A percentile compares a stretch with the other conserved stretches of the same genome.
Conservation (phyloP, 2,329 filamentous ascomycete species). For the Aspergillus piperis region DNA sequence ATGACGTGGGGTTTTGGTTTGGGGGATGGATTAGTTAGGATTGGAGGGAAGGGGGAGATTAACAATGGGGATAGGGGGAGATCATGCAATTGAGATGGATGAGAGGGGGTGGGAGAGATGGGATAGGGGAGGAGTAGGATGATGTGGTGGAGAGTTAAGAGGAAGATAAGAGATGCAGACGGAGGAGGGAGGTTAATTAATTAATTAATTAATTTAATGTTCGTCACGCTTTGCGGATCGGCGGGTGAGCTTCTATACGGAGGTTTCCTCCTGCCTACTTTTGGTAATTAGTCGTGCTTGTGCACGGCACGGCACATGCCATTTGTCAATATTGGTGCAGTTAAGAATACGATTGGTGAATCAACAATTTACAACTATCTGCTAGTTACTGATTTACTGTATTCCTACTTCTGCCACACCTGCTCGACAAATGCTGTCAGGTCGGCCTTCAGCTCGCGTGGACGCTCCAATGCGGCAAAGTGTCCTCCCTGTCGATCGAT, state of each 20-base stretch:
- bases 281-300: too few relatives aligned
- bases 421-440: constrained; percentile 40
- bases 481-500: constrained; percentile 50
- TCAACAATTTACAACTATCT: neutral
- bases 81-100: neutral
- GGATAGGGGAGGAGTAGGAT: neutral
- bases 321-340: neutral
- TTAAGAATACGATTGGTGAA: too few relatives aligned
- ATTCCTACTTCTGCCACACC: constrained; percentile 24
- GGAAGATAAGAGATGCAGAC: neutral
- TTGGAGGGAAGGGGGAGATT: neutral
- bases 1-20: too few relatives aligned
- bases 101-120: neutral
- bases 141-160: neutral
- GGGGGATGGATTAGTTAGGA: too few relatives aligned
- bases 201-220: too few relatives aligned
- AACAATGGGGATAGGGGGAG: neutral
- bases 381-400: neutral
- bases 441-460: constrained; percentile 46
- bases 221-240: neutral
- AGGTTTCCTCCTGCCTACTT: neutral
- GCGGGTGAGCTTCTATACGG: neutral
- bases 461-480: constrained; percentile 53
- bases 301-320: too few relatives aligned
- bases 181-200: neutral